Evolutionary conservation across 768 basidiomycete species (phyloP), one percentile per base, ranked within the genome.

Genomic region (Rhodosporidiobolus sp.): DNA sequence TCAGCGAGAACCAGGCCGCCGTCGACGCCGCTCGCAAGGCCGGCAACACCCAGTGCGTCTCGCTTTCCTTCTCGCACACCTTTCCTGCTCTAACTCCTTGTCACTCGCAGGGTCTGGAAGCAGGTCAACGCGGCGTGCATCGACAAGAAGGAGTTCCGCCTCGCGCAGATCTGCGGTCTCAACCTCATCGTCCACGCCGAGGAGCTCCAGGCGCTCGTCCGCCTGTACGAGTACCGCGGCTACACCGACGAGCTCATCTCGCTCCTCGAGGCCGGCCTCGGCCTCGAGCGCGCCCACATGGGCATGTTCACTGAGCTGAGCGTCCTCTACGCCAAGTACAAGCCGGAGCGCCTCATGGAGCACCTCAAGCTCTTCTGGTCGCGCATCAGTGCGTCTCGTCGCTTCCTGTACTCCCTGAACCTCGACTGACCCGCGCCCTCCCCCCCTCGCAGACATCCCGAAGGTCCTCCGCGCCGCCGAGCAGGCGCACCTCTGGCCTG

Each of bases 1-100:
- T 99, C 54, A 92, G 92, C 52, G 95, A 99, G 83, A 96, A 97
- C 80, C 96, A 98, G 81, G 88, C 92, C 61, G 96, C 96, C 30
- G 96, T 99, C 19, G 96, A 99, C 82, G 96, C 95, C 76, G 96
- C 96, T n/a, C 86, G 96, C 66, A 99, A 99, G 81, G 96, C 96
- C 22, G 96, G 96, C 19, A 98, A 98, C 79, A 99, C 96, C 10
- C 95, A 98, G 92, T 92, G 75, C 78, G 89, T 84, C 69, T 63
- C n/a, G 10, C 26, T 55, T 3, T 12, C 35, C 19, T 32, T n/a
- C 34, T 10, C 50, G 26, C 0, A 32, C 16, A 43, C 35, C 24
- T 26, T 20, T 46, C 14, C 30, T 17, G 3, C 19, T 16, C 71
- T 64, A 35, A 56, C 34, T 28, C 35, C 35, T 12, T 30, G 7